Evolutionary conservation across 768 basidiomycete genomes (phyloP).

Genomic region (Kwoniella newhampshirensis): DNA sequence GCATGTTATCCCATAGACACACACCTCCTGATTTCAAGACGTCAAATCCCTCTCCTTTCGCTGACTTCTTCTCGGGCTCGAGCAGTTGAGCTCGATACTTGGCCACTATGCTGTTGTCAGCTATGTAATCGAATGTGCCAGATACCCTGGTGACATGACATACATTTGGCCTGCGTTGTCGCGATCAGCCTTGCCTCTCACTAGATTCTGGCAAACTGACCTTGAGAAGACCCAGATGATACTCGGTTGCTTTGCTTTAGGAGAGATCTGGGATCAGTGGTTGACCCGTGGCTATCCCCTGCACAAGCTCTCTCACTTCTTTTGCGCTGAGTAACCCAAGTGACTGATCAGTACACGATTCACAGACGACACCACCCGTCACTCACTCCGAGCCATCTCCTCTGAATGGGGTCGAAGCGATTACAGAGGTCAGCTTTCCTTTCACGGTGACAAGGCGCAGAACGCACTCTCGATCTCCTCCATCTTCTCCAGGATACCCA

Average conservation of each 20-base stretch:
- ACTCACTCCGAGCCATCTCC: conserved; percentile 96
- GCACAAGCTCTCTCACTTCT: conserved; percentile 93
- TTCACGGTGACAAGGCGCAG: background rate
- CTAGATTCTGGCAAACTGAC: conserved; percentile 10
- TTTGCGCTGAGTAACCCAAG: conserved; percentile 65
- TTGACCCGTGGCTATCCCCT: too few species aligned
- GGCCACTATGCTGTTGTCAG: conserved; percentile 55
- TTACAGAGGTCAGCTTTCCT: background rate
- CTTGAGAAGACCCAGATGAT: conserved; percentile 68
- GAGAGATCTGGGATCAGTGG: too few species aligned
- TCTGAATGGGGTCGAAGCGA: conserved; percentile 57
- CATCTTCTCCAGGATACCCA: conserved; percentile 98
- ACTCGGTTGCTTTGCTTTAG: conserved; percentile 71
- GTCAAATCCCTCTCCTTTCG: conserved; percentile 78
- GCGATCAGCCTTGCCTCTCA: background rate
- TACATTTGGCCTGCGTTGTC: conserved; percentile 37
- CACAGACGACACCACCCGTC: too few species aligned
- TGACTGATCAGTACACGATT: too few species aligned
- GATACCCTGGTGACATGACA: background rate
- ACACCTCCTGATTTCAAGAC: conserved; percentile 72
- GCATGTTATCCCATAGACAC: conserved; percentile 3
- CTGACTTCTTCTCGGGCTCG: conserved; percentile 81
- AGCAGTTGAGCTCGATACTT: conserved; percentile 92
- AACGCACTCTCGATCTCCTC: conserved; percentile 92
- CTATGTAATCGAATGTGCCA: background rate